Evolutionary conservation across 805 yeast species (phyloP).

Genomic region (Metschnikowia picachoensis): DNA sequence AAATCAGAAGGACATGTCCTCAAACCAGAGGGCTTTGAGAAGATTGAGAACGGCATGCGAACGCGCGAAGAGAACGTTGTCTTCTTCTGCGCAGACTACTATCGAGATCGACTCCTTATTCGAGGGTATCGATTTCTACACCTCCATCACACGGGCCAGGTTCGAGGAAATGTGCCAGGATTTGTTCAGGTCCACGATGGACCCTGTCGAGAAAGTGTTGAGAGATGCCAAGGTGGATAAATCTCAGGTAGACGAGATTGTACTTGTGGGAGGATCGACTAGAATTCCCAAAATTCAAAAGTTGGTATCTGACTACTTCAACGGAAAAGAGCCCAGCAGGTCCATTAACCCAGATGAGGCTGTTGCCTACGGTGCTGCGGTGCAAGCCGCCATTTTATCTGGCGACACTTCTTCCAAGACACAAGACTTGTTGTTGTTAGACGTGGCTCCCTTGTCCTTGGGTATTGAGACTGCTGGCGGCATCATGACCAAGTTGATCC

Average conservation of each 20-base stretch:
- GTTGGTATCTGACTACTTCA: constrained; percentile 92
- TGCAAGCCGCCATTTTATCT: constrained; percentile 93
- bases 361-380: constrained; percentile 99
- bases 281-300: constrained; percentile 97
- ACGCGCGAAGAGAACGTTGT: constrained; percentile 98
- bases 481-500: constrained; percentile 92
- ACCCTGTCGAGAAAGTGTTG: constrained; percentile 93
- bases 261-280: constrained; percentile 96
- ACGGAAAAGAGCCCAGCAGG: constrained; percentile 95
- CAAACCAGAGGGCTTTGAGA: constrained; percentile 96
- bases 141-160: constrained; percentile 95
- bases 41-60: constrained; percentile 99
- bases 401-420: constrained; percentile 97
- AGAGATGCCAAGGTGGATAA: constrained; percentile 88
- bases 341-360: constrained; percentile 99
- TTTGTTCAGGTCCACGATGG: constrained; percentile 87
- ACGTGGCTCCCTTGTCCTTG: constrained; percentile 88
- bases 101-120: constrained; percentile 90
- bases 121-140: constrained; percentile 96
- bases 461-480: constrained; percentile 98
- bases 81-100: constrained; percentile 93
- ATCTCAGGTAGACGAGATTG: constrained; percentile 86
- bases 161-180: constrained; percentile 95
- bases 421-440: constrained; percentile 85
- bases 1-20: constrained; percentile 89